A percentile compares a stretch with the other conserved stretches of the same genome.
Evolutionary conservation across 176 grass and related monocot species (phyloP).

Genomic region (Rhynchospora tenuis): DNA sequence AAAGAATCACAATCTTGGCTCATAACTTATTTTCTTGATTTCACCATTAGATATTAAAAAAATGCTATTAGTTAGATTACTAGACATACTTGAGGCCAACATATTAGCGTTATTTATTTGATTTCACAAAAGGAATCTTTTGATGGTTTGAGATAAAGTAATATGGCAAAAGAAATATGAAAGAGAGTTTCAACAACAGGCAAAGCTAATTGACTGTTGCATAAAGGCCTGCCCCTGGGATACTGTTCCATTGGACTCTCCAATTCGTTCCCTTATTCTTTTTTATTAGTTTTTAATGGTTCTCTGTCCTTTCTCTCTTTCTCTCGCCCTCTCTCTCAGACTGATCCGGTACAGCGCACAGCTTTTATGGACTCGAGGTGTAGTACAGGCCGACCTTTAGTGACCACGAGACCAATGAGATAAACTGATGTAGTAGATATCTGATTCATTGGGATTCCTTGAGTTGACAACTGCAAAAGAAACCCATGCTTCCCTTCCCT

Average conservation of each 20-base stretch:
- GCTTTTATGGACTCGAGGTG: slow-evolving; percentile 22
- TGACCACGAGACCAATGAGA: not conserved
- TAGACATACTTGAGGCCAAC: not conserved
- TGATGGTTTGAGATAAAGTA: not conserved
- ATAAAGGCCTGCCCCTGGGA: not conserved
- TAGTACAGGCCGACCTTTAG: not conserved
- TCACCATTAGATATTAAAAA: not conserved
- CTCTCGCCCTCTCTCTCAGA: not conserved
- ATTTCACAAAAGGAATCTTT: not conserved
- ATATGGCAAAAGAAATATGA: not conserved
- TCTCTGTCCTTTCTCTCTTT: not conserved
- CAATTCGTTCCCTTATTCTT: slow-evolving; percentile 11
- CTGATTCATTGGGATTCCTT: not conserved
- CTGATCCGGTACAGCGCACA: slow-evolving; percentile 31
- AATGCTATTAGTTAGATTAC: not conserved
- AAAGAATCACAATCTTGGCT: not conserved
- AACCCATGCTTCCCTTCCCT: not conserved
- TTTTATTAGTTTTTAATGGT: slow-evolving; percentile 7
- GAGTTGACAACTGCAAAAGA: slow-evolving; percentile 22
- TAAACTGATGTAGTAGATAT: not conserved
- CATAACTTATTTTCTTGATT: not conserved
- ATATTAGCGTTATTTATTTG: not conserved
- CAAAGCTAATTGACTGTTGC: not conserved
- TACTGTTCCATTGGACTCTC: slow-evolving; percentile 25
- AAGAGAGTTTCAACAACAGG: not conserved